Evolutionary conservation across 306 rosid species (phyloP).

Genomic region (Trifolium repens): DNA sequence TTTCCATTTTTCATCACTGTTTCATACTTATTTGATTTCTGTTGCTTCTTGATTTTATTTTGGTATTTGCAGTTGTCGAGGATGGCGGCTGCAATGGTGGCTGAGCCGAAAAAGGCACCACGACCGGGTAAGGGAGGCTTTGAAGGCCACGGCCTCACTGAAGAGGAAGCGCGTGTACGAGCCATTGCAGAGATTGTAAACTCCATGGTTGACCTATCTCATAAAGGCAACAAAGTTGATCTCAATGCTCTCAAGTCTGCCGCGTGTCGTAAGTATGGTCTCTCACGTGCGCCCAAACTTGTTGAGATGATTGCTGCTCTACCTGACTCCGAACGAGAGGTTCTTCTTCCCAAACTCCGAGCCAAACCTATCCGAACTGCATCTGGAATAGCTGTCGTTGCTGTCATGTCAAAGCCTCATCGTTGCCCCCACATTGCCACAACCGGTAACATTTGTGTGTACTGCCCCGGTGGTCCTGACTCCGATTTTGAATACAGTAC

Average conservation of each 20-base stretch:
- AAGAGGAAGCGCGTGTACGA: conserved; percentile 91
- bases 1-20: neutral
- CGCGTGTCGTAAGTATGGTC: conserved; percentile 97
- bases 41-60: neutral
- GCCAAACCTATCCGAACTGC: conserved; percentile 98
- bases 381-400: conserved; percentile 93
- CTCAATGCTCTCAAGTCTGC: conserved; percentile 87
- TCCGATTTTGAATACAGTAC: conserved; percentile 97
- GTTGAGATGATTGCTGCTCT: conserved; percentile 96
- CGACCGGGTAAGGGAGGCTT: conserved; percentile 90
- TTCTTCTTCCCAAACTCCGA: conserved; percentile 87
- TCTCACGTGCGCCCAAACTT: conserved; percentile 91
- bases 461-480: conserved; percentile 97
- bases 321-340: conserved; percentile 84
- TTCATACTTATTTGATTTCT: neutral
- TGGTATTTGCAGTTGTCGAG: neutral
- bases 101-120: conserved; percentile 69
- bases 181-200: conserved; percentile 92
- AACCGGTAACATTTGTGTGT: conserved; percentile 92
- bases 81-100: conserved; percentile 42
- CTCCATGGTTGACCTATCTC: conserved; percentile 92
- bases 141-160: conserved; percentile 81
- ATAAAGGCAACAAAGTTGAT: conserved; percentile 83
- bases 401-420: conserved; percentile 98
- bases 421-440: conserved; percentile 98